Conservation (phyloP, 805 yeast species). For the Starmerella apis region DNA sequence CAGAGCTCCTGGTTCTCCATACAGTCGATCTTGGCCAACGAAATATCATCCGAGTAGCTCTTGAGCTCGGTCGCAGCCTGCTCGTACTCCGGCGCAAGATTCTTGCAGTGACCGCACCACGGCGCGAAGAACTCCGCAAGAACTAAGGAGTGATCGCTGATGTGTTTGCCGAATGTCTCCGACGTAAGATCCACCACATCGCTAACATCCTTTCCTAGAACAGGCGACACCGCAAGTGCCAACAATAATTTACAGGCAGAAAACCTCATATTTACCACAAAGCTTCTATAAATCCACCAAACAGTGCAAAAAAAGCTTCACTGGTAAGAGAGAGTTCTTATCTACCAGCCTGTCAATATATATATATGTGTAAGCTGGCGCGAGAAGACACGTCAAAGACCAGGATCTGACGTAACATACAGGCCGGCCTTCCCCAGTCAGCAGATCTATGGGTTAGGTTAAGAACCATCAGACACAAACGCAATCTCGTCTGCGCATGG, state of each 20-base stretch:
- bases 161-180: slow-evolving; percentile 53
- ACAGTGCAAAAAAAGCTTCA: neutral
- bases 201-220: slow-evolving; percentile 57
- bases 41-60: slow-evolving; percentile 19
- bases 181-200: slow-evolving; percentile 74
- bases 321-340: neutral
- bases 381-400: slow-evolving; percentile 17
- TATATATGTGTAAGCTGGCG: slow-evolving; percentile 5
- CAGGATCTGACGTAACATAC: neutral
- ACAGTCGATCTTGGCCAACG: slow-evolving; percentile 77
- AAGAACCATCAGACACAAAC: neutral
- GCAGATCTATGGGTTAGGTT: neutral
- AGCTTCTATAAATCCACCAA: neutral
- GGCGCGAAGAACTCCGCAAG: slow-evolving; percentile 89
- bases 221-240: slow-evolving; percentile 34
- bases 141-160: slow-evolving; percentile 64
- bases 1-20: slow-evolving; percentile 71
- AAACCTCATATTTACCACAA: slow-evolving; percentile 34
- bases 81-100: slow-evolving; percentile 33
- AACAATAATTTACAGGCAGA: slow-evolving; percentile 30
- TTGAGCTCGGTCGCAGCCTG: slow-evolving; percentile 25
- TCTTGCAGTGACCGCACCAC: slow-evolving; percentile 90
- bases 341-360: neutral
- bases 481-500: slow-evolving; percentile 1
- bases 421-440: neutral